Evolutionary conservation across 2,329 filamentous ascomycete species (phyloP), one percentile per base, ranked within the genome.

Genomic region (Colletotrichum brevisporum): DNA sequence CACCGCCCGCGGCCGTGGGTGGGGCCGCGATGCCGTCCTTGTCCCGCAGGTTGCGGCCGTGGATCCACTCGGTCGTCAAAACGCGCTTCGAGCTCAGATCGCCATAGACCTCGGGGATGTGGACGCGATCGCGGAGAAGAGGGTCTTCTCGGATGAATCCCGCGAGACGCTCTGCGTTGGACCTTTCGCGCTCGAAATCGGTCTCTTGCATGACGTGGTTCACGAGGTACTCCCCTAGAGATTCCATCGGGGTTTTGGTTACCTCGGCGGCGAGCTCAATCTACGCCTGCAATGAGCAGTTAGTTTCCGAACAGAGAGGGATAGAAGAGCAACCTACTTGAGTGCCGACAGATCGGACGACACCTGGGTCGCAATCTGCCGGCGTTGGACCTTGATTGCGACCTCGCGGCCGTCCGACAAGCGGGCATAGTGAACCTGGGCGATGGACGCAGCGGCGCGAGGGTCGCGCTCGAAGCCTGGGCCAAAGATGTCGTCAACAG

Each of bases 61-160:
- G 90, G 52, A 92, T 89, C 90, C 90, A 92, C 75, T 92, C 90
- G 1, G 90, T 89, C 0, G 90, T 91, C 88, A 92, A 90, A 69
- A 92, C 86, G 6, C 90, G 84, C 74, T 84, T 89, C 31, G 87
- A 89, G 67, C 83, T 89, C 10, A 70, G 52, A 53, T 91, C 88
- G 21, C 85, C 83, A 75, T 90, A 90, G 8, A 91, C 85, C 51
- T 86, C 83, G 0, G 90, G 90, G n/a, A 92, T 88, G 75, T 92
- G 91, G 1, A 92, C 89, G 15, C 88, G 82, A 61, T 86, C 84
- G 5, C 86, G 83, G 13, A 92, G 79, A 24, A 89, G 81, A n/a
- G 87, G 83, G 74, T 92, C 90, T 27, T 81, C 27, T 6, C 43
- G 51, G 4, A 92, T 85, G 2, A 91, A 81, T 24, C 81, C 76